Evolutionary conservation across 2,329 filamentous ascomycete species (phyloP).

Genomic region (Cladorrhinum sp.): DNA sequence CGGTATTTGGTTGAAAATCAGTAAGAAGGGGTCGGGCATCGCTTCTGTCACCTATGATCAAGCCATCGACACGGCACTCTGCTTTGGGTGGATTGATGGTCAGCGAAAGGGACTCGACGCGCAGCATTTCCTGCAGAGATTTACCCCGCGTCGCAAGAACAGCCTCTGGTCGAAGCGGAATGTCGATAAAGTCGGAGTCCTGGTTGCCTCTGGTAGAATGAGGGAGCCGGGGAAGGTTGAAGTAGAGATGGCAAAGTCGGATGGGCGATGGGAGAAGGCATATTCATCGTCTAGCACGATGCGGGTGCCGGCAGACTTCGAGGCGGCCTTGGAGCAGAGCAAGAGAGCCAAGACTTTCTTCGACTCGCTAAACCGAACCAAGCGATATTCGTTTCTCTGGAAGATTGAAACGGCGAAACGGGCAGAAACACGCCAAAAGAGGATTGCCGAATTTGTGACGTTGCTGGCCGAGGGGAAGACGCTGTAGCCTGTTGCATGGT

Average conservation of each 20-base stretch:
- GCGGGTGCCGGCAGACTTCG: slow-evolving; percentile 48
- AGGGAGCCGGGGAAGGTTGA: slow-evolving; percentile 44
- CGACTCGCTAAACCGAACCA: slow-evolving; percentile 41
- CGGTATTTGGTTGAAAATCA: slow-evolving; percentile 48
- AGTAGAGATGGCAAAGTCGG: slow-evolving; percentile 52
- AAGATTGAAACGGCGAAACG: slow-evolving; percentile 43
- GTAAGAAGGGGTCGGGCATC: slow-evolving; percentile 45
- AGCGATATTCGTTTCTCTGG: slow-evolving; percentile 46
- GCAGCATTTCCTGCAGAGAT: slow-evolving; percentile 51
- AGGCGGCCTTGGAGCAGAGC: slow-evolving; percentile 38
- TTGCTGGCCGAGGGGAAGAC: slow-evolving; percentile 37
- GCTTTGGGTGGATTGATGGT: slow-evolving; percentile 63
- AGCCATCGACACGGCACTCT: slow-evolving; percentile 56
- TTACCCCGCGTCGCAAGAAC: slow-evolving; percentile 53
- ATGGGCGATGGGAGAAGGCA: slow-evolving; percentile 58
- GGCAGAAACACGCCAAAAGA: slow-evolving; percentile 35
- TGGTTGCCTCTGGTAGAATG: slow-evolving; percentile 49
- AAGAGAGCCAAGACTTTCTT: slow-evolving; percentile 39
- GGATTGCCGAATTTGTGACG: slow-evolving; percentile 42
- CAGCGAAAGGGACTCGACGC: slow-evolving; percentile 47
- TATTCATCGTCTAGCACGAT: slow-evolving; percentile 51
- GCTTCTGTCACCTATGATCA: slow-evolving; percentile 47
- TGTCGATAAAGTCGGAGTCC: slow-evolving; percentile 46
- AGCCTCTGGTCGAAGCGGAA: slow-evolving; percentile 62
- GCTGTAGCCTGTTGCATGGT: slow-evolving; percentile 15